Conservation (phyloP, 495 filamentous ascomycete genomes). For the Trichoderma asperelloides region DNA sequence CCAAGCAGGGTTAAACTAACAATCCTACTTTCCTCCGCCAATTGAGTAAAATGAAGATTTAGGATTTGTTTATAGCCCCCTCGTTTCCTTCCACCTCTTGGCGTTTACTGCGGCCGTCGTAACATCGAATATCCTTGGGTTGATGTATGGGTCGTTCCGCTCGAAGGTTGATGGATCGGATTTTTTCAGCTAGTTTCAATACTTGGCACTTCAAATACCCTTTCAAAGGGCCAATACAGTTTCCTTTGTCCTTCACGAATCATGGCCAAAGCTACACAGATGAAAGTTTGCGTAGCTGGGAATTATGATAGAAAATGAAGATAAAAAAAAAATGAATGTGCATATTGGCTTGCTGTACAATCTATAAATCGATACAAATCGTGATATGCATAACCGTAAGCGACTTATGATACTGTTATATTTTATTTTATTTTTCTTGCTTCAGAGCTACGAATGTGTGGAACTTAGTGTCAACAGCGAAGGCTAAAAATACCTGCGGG, state of each 20-base stretch:
- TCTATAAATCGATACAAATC: neutral
- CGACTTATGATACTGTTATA: neutral
- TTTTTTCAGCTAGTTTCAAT: conserved; percentile 1
- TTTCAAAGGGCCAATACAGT: neutral
- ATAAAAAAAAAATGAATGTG: neutral
- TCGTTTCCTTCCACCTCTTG: neutral
- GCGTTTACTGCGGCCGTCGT: conserved; percentile 3
- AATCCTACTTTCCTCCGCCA: neutral
- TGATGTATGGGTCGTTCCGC: conserved; percentile 6
- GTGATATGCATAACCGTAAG: neutral
- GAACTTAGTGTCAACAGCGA: too few relatives aligned
- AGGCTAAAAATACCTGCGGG: too few relatives aligned
- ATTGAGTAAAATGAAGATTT: neutral
- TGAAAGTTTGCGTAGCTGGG: neutral
- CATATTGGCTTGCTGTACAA: neutral
- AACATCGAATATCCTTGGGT: conserved; percentile 8
- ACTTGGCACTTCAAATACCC: neutral
- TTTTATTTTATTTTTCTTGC: neutral
- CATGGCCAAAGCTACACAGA: neutral
- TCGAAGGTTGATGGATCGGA: conserved; percentile 1
- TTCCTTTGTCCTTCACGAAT: neutral
- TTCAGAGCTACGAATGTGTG: neutral
- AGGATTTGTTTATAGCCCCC: conserved; percentile 5
- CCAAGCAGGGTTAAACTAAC: conserved; percentile 17
- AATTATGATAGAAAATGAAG: neutral